Evolutionary conservation across 2,329 filamentous ascomycete species (phyloP).

Genomic region (Arthroderma sp.): DNA sequence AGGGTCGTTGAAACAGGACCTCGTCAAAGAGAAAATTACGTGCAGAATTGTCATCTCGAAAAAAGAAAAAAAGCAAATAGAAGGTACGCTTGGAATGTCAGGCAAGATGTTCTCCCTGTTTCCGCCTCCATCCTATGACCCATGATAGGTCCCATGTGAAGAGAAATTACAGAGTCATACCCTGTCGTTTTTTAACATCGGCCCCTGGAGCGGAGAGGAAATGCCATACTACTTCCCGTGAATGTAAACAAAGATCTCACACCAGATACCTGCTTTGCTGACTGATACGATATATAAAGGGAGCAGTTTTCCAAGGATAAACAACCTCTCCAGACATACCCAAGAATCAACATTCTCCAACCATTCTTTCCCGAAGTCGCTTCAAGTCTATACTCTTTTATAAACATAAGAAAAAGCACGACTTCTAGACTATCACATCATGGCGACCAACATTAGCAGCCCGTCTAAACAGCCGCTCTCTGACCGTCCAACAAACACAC

Average conservation of each 20-base stretch:
- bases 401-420: background rate
- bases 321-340: background rate
- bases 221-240: background rate
- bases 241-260: slow-evolving; percentile 1
- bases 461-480: slow-evolving; percentile 25
- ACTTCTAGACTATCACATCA: background rate
- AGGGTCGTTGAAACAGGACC: background rate
- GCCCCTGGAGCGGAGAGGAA: background rate
- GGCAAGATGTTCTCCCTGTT: background rate
- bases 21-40: background rate
- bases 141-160: background rate
- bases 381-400: background rate
- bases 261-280: background rate
- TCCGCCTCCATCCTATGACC: background rate
- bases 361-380: background rate
- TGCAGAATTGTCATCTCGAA: background rate
- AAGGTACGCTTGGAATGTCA: background rate
- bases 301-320: background rate
- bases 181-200: background rate
- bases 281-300: slow-evolving; percentile 2
- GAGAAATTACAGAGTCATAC: background rate
- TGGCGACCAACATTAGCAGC: slow-evolving; percentile 8
- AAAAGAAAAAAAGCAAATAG: background rate
- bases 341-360: background rate
- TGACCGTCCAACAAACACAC: slow-evolving; percentile 33